phyloP scores from a whole-genome alignment of 768 basidiomycete genomes.

The Suillus hirtellus region DNA sequence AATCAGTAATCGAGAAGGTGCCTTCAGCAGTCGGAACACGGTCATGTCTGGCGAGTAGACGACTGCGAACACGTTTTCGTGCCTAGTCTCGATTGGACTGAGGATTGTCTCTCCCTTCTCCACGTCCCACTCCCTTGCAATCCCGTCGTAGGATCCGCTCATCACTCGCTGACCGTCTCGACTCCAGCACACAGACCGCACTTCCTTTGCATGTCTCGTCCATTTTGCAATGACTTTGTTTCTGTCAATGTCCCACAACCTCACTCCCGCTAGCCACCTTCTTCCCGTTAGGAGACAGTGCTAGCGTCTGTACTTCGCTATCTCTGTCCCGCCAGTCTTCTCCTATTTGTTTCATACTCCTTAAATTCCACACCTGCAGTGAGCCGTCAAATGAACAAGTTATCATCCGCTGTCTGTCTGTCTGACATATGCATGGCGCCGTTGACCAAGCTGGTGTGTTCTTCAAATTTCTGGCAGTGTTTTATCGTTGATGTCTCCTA shows the following conservation, averaged over 20 bases:
- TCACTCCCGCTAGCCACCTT: neutral
- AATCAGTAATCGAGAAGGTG: no score
- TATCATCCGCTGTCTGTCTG: neutral
- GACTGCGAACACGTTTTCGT: fast-evolving
- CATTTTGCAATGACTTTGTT: neutral
- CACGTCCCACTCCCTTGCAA: neutral
- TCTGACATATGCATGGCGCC: neutral
- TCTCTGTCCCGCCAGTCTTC: neutral
- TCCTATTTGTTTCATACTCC: neutral
- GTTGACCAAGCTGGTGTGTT: neutral
- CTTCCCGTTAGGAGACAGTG: neutral
- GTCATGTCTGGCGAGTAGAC: neutral
- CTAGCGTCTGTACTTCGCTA: neutral
- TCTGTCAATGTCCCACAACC: neutral
- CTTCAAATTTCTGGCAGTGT: neutral
- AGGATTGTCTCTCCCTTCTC: neutral
- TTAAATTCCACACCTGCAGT: neutral
- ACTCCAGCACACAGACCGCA: neutral
- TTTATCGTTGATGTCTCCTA: neutral
- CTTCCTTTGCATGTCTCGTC: neutral
- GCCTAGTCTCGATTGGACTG: neutral
- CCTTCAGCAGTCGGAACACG: neutral
- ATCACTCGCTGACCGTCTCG: neutral
- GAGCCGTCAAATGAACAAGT: neutral
- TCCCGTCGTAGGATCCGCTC: neutral